A percentile compares a stretch with the other conserved stretches of the same genome.
Evolutionary conservation across 441 rosid genomes (phyloP).

Genomic region (Croton laevigatus): DNA sequence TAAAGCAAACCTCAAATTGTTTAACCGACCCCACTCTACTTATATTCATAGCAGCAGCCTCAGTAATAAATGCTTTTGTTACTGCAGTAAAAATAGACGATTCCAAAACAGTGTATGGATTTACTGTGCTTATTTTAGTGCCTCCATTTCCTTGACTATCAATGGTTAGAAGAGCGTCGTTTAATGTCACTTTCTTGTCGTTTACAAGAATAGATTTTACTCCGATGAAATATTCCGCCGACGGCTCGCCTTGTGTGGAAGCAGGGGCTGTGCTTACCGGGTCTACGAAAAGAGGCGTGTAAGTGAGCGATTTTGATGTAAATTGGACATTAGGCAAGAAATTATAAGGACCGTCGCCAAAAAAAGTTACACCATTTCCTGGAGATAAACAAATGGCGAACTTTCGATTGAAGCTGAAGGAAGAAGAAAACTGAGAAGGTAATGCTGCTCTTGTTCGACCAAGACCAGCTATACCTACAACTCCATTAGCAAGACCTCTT

Average conservation of each 20-base stretch:
- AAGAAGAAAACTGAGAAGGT: constrained; percentile 48
- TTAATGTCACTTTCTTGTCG: constrained; percentile 37
- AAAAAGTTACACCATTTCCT: constrained; percentile 43
- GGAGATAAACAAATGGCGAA: constrained; percentile 50
- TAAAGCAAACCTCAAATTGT: constrained; percentile 65
- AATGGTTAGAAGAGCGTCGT: constrained; percentile 41
- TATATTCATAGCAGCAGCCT: constrained; percentile 39
- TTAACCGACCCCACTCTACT: constrained; percentile 39
- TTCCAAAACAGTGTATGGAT: constrained; percentile 65
- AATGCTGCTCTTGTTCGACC: constrained; percentile 46
- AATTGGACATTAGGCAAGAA: constrained; percentile 44
- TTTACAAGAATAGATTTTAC: constrained; percentile 40
- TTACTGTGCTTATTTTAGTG: constrained; percentile 69
- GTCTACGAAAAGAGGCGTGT: constrained; percentile 56
- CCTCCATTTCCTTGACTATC: constrained; percentile 52
- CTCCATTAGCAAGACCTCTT: constrained; percentile 51
- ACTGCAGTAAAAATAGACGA: constrained; percentile 51
- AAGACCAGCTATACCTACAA: constrained; percentile 57
- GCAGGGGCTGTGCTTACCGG: constrained; percentile 62
- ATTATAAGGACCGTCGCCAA: constrained; percentile 56
- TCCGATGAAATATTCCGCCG: constrained; percentile 60
- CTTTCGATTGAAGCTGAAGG: constrained; percentile 49
- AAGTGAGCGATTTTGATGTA: constrained; percentile 35
- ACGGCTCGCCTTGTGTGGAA: constrained; percentile 44
- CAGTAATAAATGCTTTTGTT: constrained; percentile 34